Conservation (phyloP, 208 protist genomes). For the Crithidia bombi region DNA sequence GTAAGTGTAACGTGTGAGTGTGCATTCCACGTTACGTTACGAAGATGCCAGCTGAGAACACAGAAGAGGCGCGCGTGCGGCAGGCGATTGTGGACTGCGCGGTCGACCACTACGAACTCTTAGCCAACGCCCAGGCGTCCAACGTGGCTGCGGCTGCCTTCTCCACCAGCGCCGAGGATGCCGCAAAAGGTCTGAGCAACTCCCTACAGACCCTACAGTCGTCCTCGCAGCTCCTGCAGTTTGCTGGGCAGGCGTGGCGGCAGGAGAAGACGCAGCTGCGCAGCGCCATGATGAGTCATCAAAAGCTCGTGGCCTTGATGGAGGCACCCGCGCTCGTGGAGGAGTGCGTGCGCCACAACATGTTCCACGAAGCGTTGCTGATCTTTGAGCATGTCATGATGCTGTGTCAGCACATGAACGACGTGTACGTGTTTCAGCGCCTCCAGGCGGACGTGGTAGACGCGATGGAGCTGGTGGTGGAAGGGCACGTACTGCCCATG, state of each 20-base stretch:
- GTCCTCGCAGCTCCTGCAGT: slow-evolving; percentile 47
- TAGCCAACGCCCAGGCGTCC: slow-evolving; percentile 56
- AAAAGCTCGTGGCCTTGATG: slow-evolving; percentile 70
- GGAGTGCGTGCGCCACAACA: slow-evolving; percentile 69
- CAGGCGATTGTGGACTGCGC: slow-evolving; percentile 66
- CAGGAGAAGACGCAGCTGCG: slow-evolving; percentile 54
- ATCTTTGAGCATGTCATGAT: slow-evolving; percentile 72
- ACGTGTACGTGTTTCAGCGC: slow-evolving; percentile 38
- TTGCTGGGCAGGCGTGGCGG: slow-evolving; percentile 66
- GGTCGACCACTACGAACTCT: slow-evolving; percentile 68
- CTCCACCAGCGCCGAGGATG: slow-evolving; percentile 41
- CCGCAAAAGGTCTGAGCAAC: slow-evolving; percentile 45
- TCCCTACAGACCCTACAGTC: slow-evolving; percentile 58
- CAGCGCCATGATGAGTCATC: slow-evolving; percentile 56
- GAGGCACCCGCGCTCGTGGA: slow-evolving; percentile 69
- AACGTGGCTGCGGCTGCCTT: slow-evolving; percentile 49
- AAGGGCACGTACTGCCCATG: slow-evolving; percentile 59
- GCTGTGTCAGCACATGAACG: slow-evolving; percentile 41
- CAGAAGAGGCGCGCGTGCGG: slow-evolving; percentile 54
- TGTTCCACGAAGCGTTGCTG: slow-evolving; percentile 83
- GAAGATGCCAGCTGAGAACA: slow-evolving; percentile 10
- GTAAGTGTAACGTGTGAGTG: no score
- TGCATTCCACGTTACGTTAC: background rate
- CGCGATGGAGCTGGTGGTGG: slow-evolving; percentile 46
- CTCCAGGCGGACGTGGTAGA: slow-evolving; percentile 33